Base-by-base conservation (phyloP, 176 grass and related monocot species). In the Zoysia pacifica region DNA sequence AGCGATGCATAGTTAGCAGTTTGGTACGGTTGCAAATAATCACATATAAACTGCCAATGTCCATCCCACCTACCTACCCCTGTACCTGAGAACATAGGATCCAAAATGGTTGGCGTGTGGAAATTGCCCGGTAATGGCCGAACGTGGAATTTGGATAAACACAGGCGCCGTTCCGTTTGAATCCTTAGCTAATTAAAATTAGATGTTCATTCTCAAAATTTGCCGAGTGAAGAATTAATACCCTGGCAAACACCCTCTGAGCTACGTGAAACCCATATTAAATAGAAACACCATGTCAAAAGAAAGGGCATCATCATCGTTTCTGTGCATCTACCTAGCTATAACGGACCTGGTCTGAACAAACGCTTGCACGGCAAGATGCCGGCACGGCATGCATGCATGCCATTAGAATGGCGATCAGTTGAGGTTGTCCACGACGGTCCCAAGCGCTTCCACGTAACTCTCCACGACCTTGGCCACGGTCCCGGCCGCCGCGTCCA, bases 371-470 rank as follows among this genome's bases (percentile, higher is more conserved):
- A 18, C 18, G 52, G 15, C 13, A 15, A 5, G 1, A 15, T 5
- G 3, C 14, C 13, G 52, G 52, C 13, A 54, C 19, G 2, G 5
- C 53, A 28, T 13, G 39, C 11, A 7, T 46, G 16, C 11, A 46
- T 45, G 10, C 0, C 2, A n/a, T 36, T 37, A 9, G 38, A 2
- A 65, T 18, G 2, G 4, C 7, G 37, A 52, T 86, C 63, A 81
- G n/a, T 42, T 75, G 20, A 73, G 72, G 18, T 84, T 87, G 4
- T 81, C 66, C 43, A 87, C 49, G 77, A 87, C 53, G 19, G 54
- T 61, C 15, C 77, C 66, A 11, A 87, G 47, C 63, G 72, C 81
- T 18, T 77, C 89, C 15, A 51, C 63, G 81, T 84, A 91, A 72
- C 63, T 84, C 50, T 80, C 72, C 60, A 73, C 79, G 1, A 87